Percentiles rank a stretch among this genome's conserved stretches.
phyloP scores from a whole-genome alignment of 2,329 filamentous ascomycete genomes.

The Neofusicoccum kwambonambiense region DNA sequence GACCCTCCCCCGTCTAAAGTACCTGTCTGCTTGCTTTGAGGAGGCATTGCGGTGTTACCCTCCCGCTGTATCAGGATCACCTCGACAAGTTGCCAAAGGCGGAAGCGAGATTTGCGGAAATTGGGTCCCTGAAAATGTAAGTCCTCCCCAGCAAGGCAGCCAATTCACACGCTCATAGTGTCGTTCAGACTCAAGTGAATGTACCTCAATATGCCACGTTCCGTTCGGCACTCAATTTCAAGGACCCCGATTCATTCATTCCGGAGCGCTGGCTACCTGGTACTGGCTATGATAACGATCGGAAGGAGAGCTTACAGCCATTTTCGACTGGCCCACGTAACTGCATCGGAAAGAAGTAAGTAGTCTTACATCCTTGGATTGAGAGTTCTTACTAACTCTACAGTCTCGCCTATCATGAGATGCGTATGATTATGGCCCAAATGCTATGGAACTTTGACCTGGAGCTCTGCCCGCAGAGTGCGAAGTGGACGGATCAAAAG shows the following conservation, averaged over 20 bases:
- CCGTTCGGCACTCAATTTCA: conserved; percentile 32
- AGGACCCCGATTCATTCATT: conserved; percentile 33
- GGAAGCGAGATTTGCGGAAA: conserved; percentile 39
- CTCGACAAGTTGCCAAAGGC: conserved; percentile 32
- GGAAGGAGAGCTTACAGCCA: conserved; percentile 40
- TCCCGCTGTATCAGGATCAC: conserved; percentile 35
- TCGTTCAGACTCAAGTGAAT: conserved; percentile 21
- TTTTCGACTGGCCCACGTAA: conserved; percentile 46
- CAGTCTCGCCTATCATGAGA: conserved; percentile 41
- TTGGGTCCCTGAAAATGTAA: conserved; percentile 33
- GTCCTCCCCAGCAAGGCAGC: not conserved
- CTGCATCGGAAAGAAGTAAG: conserved; percentile 39
- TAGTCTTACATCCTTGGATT: not conserved
- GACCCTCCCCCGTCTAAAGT: conserved; percentile 32
- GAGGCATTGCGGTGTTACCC: conserved; percentile 45
- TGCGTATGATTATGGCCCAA: conserved; percentile 41
- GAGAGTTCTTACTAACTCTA: not conserved
- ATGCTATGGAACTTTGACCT: conserved; percentile 41
- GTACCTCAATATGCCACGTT: conserved; percentile 13
- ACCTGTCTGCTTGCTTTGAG: conserved; percentile 41
- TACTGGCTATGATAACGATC: conserved; percentile 28
- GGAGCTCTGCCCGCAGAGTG: conserved; percentile 32
- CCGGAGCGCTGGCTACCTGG: conserved; percentile 43
- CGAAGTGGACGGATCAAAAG: conserved; percentile 30
- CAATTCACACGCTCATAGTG: not conserved